Conservation (phyloP, 306 rosid species). For the Glycine soja region DNA sequence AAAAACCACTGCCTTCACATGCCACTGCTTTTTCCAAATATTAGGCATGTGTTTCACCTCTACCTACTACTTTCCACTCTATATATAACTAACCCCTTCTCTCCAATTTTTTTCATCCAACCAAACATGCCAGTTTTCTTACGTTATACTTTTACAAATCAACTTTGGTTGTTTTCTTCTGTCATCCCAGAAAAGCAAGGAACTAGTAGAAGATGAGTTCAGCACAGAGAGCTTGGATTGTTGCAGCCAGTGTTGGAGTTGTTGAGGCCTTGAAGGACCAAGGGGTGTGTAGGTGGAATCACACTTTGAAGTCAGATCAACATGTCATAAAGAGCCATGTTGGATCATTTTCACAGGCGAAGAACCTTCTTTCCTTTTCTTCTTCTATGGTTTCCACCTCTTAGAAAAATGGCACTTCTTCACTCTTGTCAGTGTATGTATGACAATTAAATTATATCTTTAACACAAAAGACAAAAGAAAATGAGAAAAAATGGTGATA, state of each 20-base stretch:
- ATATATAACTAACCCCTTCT: background rate
- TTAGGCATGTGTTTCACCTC: no score
- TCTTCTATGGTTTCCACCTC: slow-evolving; percentile 40
- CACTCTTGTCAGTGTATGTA: no score
- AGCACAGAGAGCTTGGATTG: slow-evolving; percentile 40
- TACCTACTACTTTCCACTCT: no score
- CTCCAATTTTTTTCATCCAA: background rate
- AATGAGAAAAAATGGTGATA: no score
- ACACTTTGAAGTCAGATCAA: slow-evolving; percentile 44
- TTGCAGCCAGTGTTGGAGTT: slow-evolving; percentile 50
- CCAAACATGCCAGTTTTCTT: background rate
- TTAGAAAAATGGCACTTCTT: no score
- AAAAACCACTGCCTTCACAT: background rate
- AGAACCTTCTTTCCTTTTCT: slow-evolving; percentile 44
- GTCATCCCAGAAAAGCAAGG: background rate
- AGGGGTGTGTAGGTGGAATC: slow-evolving; percentile 63
- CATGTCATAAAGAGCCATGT: slow-evolving; percentile 50
- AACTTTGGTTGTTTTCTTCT: no score
- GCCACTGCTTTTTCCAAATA: no score
- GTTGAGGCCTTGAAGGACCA: slow-evolving; percentile 62
- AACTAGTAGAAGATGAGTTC: slow-evolving; percentile 37
- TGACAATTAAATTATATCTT: no score
- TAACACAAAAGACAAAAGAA: no score
- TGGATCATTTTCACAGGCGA: slow-evolving; percentile 47
- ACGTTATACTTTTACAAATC: no score